Percentiles rank a stretch among this genome's conserved stretches.
Conservation (phyloP, 2,329 filamentous ascomycete genomes). For the Trichoderma koningiopsis region DNA sequence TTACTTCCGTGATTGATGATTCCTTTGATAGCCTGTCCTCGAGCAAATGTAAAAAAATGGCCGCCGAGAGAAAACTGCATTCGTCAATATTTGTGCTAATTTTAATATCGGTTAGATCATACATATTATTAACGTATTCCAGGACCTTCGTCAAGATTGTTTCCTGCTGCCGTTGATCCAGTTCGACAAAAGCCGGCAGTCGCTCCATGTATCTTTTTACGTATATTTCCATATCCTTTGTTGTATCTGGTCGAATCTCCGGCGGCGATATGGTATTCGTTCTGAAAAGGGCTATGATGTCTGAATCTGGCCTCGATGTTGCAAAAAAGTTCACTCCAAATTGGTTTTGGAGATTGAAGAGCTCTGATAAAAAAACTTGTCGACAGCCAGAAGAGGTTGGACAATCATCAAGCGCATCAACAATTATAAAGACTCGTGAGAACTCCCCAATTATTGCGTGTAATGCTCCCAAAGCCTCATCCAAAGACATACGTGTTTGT, state of each 20-base stretch:
- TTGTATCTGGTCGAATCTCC: background rate
- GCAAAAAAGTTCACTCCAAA: background rate
- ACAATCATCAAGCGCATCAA: constrained; percentile 21
- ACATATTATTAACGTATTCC: constrained; percentile 3
- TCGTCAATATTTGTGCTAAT: background rate
- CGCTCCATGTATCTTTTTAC: background rate
- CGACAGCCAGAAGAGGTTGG: background rate
- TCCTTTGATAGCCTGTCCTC: background rate
- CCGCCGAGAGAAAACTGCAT: background rate
- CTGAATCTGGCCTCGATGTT: constrained; percentile 29
- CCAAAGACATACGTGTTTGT: background rate
- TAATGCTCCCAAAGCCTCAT: background rate
- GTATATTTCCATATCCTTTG: constrained; percentile 6
- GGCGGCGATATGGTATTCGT: background rate
- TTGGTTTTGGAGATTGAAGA: background rate
- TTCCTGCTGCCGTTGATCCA: background rate
- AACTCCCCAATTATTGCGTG: background rate
- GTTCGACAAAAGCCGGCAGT: background rate
- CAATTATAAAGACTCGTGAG: background rate
- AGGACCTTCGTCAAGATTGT: background rate
- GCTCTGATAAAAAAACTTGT: background rate
- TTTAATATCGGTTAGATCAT: background rate
- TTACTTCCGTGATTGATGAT: background rate
- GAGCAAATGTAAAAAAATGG: background rate
- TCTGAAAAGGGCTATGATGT: background rate